Conservation (phyloP, 495 filamentous ascomycete genomes). For the Penicillium cinerascens region DNA sequence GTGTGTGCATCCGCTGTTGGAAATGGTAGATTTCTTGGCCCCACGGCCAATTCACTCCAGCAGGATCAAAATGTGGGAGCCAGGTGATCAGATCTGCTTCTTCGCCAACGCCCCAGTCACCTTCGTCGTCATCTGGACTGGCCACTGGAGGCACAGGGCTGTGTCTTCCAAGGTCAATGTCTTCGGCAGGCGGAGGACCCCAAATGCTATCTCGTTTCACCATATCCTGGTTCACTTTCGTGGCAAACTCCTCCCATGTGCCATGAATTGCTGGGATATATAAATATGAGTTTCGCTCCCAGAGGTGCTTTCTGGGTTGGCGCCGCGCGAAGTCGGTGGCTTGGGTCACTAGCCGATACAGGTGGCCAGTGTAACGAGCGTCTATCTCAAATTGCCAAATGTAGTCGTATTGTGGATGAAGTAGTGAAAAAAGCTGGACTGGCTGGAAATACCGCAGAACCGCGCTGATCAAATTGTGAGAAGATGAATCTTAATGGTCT, state of each 20-base stretch:
- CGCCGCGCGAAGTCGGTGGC: conserved; percentile 52
- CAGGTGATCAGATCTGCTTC: conserved; percentile 51
- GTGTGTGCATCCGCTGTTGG: conserved; percentile 44
- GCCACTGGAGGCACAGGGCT: conserved; percentile 19
- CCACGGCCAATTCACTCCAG: conserved; percentile 56
- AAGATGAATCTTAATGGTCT: background rate
- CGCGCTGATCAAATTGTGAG: conserved; percentile 3
- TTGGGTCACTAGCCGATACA: conserved; percentile 56
- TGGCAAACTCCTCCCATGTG: conserved; percentile 11
- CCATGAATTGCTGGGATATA: conserved; percentile 64
- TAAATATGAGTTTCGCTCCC: conserved; percentile 70
- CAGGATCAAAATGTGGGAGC: conserved; percentile 63
- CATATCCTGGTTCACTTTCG: conserved; percentile 7
- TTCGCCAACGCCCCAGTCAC: conserved; percentile 59
- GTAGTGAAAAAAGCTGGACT: conserved; percentile 42
- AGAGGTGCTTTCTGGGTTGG: conserved; percentile 62
- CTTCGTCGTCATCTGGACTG: conserved; percentile 54
- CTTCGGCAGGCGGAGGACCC: conserved; percentile 52
- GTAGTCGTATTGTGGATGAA: conserved; percentile 61
- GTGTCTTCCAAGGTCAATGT: conserved; percentile 9
- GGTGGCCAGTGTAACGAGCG: conserved; percentile 61
- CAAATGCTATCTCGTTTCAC: conserved; percentile 39
- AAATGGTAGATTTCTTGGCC: conserved; percentile 52
- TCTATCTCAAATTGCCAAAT: conserved; percentile 75
- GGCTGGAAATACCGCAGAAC: conserved; percentile 25